Base-by-base conservation (phyloP, 495 filamentous ascomycete species). In the Aspergillus nidulans region DNA sequence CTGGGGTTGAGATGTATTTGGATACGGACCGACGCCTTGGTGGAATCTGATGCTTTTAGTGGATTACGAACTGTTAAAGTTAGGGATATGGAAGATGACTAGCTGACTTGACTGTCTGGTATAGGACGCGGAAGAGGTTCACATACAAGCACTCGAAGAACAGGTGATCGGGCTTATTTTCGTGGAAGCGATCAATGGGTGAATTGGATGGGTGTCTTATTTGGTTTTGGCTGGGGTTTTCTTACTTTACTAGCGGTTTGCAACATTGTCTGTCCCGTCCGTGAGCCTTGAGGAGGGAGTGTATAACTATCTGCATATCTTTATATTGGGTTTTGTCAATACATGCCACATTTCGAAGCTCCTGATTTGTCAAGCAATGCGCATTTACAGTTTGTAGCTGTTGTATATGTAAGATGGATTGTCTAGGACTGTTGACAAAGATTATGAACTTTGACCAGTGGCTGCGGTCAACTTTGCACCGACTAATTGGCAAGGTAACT, bases 51-150 rank as follows among this genome's bases (percentile, higher is more conserved):
- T n/a, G n/a, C n/a, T n/a, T n/a, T n/a, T n/a, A n/a, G n/a, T n/a
- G n/a, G n/a, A n/a, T n/a, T n/a, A n/a, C n/a, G n/a, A n/a, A n/a
- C n/a, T n/a, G n/a, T n/a, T n/a, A n/a, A n/a, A n/a, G 9, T 28
- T 28, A 28, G 4, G 26, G 20, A 40, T 6, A 10, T 26, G 32
- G 43, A n/a, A 52, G 21, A 24, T 47, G 21, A 32, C 23, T 55
- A 43, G 25, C 18, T 34, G 13, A 1, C 30, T 8, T 40, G 13
- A 44, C 9, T 28, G 24, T 24, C 19, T 43, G 47, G 8, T 41
- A 41, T 57, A 96, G 92, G 60, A 96, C 92, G 58, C 80, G 92
- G 64, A 95, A 96, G 77, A 80, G 77, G 6, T 97, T 96, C 69
- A 84, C 81, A 59, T 86, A 87, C 64, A 91, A 88, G 70, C 73